phyloP scores from a whole-genome alignment of 331 rosid species.

The Malus hybrid region DNA sequence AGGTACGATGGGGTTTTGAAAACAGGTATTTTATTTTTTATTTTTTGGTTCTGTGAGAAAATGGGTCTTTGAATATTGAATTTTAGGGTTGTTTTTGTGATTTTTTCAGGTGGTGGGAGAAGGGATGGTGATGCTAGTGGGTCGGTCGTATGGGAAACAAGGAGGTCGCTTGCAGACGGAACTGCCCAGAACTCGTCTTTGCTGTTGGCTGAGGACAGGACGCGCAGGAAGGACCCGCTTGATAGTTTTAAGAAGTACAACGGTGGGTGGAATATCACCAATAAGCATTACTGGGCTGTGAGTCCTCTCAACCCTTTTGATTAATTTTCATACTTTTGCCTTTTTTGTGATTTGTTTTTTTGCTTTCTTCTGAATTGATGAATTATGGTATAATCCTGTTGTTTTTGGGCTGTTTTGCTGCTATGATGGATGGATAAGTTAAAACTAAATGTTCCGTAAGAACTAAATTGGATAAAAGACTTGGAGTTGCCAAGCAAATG shows the following conservation, averaged over 20 bases:
- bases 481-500: not conserved
- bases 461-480: not conserved
- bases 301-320: constrained; percentile 9
- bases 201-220: constrained; percentile 49
- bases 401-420: not conserved
- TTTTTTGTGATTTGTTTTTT: not conserved
- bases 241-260: constrained; percentile 38
- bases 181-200: constrained; percentile 33
- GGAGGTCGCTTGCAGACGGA: constrained; percentile 43
- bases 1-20: not conserved
- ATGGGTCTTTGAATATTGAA: not conserved
- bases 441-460: not conserved
- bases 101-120: not conserved
- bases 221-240: constrained; percentile 49
- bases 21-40: too few species aligned
- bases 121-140: not conserved
- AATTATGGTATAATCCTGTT: not conserved
- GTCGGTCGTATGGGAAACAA: constrained; percentile 25
- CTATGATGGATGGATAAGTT: not conserved
- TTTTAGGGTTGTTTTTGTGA: not conserved
- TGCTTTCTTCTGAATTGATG: not conserved
- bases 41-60: not conserved
- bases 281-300: constrained; percentile 52
- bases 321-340: not conserved
- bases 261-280: constrained; percentile 87